Evolutionary conservation across 2,329 filamentous ascomycete species (phyloP).

Genomic region (Beauveria sp.): DNA sequence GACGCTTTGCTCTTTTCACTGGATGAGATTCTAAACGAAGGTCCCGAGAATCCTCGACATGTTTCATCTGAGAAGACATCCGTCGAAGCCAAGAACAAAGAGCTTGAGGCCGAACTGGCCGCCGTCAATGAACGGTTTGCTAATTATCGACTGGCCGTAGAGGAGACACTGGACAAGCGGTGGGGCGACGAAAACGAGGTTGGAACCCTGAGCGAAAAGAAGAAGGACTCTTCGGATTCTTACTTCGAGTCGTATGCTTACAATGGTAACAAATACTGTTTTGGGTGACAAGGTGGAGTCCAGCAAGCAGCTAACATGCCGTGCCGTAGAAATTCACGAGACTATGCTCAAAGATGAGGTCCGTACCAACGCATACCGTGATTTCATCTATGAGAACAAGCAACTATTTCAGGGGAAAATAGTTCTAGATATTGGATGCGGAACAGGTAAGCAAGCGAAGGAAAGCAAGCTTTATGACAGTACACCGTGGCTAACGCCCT

Average conservation of each 20-base stretch:
- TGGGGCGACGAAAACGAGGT: slow-evolving; percentile 49
- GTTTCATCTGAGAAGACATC: slow-evolving; percentile 11
- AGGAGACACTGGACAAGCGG: slow-evolving; percentile 58
- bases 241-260: slow-evolving; percentile 57
- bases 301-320: neutral
- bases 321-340: slow-evolving; percentile 77
- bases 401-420: slow-evolving; percentile 77
- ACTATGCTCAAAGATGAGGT: slow-evolving; percentile 90
- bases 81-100: slow-evolving; percentile 40
- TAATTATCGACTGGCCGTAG: slow-evolving; percentile 57
- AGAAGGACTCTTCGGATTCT: slow-evolving; percentile 30
- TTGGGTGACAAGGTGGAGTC: neutral
- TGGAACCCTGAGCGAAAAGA: slow-evolving; percentile 18
- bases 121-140: slow-evolving; percentile 53
- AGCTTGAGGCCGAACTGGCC: slow-evolving; percentile 55
- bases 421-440: slow-evolving; percentile 86
- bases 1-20: slow-evolving; percentile 83
- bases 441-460: slow-evolving; percentile 42
- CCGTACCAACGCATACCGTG: slow-evolving; percentile 84
- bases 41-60: slow-evolving; percentile 27
- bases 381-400: slow-evolving; percentile 92
- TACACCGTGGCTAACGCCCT: neutral
- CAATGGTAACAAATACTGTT: slow-evolving; percentile 38
- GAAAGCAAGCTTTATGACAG: neutral
- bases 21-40: slow-evolving; percentile 60